Base-by-base conservation (phyloP, 1,139 yeast genomes). In the Pichia sp. region DNA sequence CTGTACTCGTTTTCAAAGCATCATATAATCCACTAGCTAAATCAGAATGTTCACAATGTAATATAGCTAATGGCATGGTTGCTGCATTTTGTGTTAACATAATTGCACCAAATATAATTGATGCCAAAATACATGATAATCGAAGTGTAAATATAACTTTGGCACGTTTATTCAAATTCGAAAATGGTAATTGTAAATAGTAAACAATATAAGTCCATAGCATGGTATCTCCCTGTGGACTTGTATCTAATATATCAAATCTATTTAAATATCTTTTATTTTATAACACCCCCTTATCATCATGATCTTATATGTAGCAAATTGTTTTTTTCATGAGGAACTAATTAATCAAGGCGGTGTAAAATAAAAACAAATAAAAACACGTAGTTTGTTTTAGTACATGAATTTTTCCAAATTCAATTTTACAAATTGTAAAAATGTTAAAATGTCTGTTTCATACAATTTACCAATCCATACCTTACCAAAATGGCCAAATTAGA, bases 1-100 rank as follows among this genome's bases (percentile, higher is more conserved):
- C 50, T 2, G 72, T 78, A 10, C 75, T 68, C 31, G 61, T 60
- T 42, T 78, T 65, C 45, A 80, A 66, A 5, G 79, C 72, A 42
- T 73, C 67, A 60, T 78, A 80, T 28, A 81, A 64, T 3, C 85
- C 86, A 27, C 67, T 59, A 0, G 81, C 73, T 13, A 81, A 77
- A 54, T 78, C 80, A 5, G 74, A 63, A 59, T 75, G 82, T 8
- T 76, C 71, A 59, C 81, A 78, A 59, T 75, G 73, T 44, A 81
- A 65, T 42, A 73, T 62, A 6, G 75, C 70, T 22, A 77, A 64
- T 57, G 73, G 73, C 14, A 73, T 58, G 0, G 59, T 57, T 3
- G 67, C 55, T 14, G 54, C 50, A 3, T 44, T 39, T 3, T 36
- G 34, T 9, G 42, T 45, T 10, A 52, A 16, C 13, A 55, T n/a